phyloP scores from a whole-genome alignment of 768 basidiomycete species.

The Xerocomellus chrysenteron region DNA sequence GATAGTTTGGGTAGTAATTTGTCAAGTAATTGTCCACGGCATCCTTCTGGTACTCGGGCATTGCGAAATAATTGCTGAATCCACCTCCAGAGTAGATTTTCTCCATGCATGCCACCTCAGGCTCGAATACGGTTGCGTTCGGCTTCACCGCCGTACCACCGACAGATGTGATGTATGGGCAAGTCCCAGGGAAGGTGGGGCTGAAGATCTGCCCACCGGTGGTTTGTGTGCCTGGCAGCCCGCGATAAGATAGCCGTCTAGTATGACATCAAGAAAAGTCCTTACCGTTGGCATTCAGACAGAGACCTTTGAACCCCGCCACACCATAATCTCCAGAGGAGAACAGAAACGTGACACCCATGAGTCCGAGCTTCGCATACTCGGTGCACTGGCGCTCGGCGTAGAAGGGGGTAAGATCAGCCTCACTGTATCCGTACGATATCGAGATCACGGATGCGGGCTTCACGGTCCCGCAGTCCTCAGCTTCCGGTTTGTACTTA shows the following conservation, averaged over 20 bases:
- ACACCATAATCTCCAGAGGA: conserved; percentile 28
- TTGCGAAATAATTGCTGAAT: conserved; percentile 43
- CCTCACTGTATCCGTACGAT: conserved; percentile 43
- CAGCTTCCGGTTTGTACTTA: conserved; percentile 11
- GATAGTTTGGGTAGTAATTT: conserved; percentile 30
- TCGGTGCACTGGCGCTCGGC: conserved; percentile 42
- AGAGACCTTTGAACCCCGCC: too few species aligned
- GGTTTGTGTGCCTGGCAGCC: conserved; percentile 12
- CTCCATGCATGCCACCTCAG: conserved; percentile 49
- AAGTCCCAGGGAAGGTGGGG: conserved; percentile 49
- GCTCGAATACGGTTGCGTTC: conserved; percentile 34
- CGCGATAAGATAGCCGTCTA: background rate
- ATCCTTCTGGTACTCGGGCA: conserved; percentile 40
- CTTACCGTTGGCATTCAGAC: conserved; percentile 6
- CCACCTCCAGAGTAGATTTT: conserved; percentile 46
- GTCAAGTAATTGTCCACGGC: conserved; percentile 33
- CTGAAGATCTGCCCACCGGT: conserved; percentile 51
- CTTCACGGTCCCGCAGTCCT: conserved; percentile 37
- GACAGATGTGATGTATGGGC: conserved; percentile 52
- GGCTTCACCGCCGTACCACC: conserved; percentile 47
- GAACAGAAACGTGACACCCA: conserved; percentile 37
- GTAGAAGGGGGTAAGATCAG: conserved; percentile 17
- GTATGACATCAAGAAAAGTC: background rate
- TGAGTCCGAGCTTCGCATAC: conserved; percentile 31
- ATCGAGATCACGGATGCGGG: conserved; percentile 42